Conservation (phyloP, 2,329 filamentous ascomycete genomes). For the Uncinocarpus reesii region DNA sequence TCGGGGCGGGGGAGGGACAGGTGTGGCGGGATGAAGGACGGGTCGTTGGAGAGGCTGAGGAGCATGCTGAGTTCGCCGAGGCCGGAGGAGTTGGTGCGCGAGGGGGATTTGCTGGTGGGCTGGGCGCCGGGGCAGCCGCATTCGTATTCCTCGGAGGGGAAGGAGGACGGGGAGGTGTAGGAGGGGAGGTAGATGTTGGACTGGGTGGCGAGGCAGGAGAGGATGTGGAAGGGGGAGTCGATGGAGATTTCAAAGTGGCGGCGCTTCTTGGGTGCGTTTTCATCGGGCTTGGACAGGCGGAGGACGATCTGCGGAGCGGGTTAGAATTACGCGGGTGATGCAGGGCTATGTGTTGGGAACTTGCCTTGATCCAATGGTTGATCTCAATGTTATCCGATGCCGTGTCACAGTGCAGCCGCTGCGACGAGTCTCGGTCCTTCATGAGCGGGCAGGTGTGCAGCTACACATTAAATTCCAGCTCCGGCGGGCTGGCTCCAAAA, state of each 20-base stretch:
- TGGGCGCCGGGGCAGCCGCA: slow-evolving; percentile 59
- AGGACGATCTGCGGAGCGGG: slow-evolving; percentile 64
- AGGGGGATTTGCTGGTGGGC: slow-evolving; percentile 29
- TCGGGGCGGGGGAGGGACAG: slow-evolving; percentile 67
- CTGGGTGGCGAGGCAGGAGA: slow-evolving; percentile 86
- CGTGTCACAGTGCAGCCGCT: slow-evolving; percentile 73
- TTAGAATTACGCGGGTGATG: slow-evolving; percentile 14
- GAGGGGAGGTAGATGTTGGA: slow-evolving; percentile 77
- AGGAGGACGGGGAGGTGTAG: slow-evolving; percentile 51
- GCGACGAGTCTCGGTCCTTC: slow-evolving; percentile 56
- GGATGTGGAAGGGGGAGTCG: slow-evolving; percentile 85
- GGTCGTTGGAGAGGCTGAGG: slow-evolving; percentile 14
- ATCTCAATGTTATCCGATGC: slow-evolving; percentile 92
- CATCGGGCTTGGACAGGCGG: slow-evolving; percentile 75
- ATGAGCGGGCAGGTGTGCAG: slow-evolving; percentile 80
- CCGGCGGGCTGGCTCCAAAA: slow-evolving; percentile 70
- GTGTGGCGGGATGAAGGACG: background rate
- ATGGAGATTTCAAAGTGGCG: slow-evolving; percentile 94
- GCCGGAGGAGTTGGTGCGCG: slow-evolving; percentile 19
- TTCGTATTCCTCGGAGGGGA: slow-evolving; percentile 47
- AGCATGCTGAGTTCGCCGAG: slow-evolving; percentile 22
- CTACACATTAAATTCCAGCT: slow-evolving; percentile 90
- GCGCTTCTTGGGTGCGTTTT: slow-evolving; percentile 64
- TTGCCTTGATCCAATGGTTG: slow-evolving; percentile 90
- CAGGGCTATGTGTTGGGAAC: slow-evolving; percentile 19